phyloP scores from a whole-genome alignment of 768 basidiomycete genomes.

The Tricholoma terreum region DNA sequence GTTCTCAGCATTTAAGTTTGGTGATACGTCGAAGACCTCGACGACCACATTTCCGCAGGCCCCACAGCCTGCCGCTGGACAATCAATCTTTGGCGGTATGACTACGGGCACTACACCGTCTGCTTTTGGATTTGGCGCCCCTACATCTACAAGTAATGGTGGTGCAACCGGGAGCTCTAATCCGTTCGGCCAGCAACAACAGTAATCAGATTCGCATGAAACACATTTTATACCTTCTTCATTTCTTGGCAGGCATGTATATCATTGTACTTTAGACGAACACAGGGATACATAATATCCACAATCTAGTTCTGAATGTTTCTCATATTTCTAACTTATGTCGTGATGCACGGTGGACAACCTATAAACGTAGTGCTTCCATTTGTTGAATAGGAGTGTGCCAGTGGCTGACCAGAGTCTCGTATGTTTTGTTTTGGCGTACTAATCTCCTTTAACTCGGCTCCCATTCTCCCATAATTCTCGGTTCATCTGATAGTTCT shows the following conservation, averaged over 20 bases:
- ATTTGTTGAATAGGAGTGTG: conserved; percentile 3
- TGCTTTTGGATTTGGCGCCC: conserved; percentile 31
- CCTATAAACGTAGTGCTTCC: too few relatives aligned
- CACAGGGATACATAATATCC: conserved; percentile 1
- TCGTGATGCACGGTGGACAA: too few relatives aligned
- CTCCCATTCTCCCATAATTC: conserved; percentile 1
- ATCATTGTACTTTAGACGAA: conserved; percentile 15
- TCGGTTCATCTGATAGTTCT: neutral
- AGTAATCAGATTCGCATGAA: conserved; percentile 5
- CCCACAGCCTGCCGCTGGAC: conserved; percentile 24
- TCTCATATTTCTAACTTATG: neutral
- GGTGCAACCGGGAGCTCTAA: conserved; percentile 6
- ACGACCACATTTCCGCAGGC: conserved; percentile 16
- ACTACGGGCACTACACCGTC: conserved; percentile 15
- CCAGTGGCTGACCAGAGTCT: conserved; percentile 4
- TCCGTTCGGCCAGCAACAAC: conserved; percentile 19
- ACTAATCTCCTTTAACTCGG: conserved; percentile 1
- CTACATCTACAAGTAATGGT: neutral
- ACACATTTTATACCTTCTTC: neutral
- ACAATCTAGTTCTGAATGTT: too few relatives aligned
- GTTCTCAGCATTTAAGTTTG: conserved; percentile 15
- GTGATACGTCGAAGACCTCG: conserved; percentile 12
- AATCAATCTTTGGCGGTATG: conserved; percentile 17
- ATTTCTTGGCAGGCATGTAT: conserved; percentile 9
- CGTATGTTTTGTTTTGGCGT: neutral